Base-by-base conservation (phyloP, 768 basidiomycete genomes). In the Russula lepida region DNA sequence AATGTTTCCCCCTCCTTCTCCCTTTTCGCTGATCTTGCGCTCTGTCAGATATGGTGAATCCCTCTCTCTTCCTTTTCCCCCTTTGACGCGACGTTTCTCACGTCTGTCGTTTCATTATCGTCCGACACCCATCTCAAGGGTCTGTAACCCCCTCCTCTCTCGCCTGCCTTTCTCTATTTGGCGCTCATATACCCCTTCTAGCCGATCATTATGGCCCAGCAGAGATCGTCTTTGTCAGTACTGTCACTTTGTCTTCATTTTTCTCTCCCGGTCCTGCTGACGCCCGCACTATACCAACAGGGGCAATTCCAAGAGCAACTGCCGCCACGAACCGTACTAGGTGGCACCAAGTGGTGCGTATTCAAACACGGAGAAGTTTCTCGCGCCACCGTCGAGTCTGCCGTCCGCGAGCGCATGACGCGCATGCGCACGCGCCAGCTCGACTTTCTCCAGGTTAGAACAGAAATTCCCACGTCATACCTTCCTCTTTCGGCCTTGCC, bases 161-260 rank as follows among this genome's bases (percentile, higher is more conserved):
- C 1, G 1, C 8, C n/a, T n/a, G 0, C 6, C 12, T 2, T 8
- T 5, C 6, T 32, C 12, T 8, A 37, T 48, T 48, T 48, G 50
- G 21, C 55, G 43, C 60, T 62, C 60, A 57, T 30, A 28, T 46
- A 21, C 2, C 54, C 49, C 49, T 32, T 41, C 25, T n/a, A 89
- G 90, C 90, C 67, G 90, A 92, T 75, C 91, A 92, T 73, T 92
- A 92, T 76, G 90, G 90, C 17, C 82, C 84, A 67, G 82, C 90
- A 23, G 90, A 92, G 71, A 81, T 88, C 62, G 80, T 91, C 62
- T 92, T 88, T 65, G 90, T 91, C 73, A 56, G 19, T 28, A 58
- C n/a, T n/a, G n/a, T n/a, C n/a, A 60, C 27, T 6, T 51, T 52
- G 15, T 50, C 44, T 11, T 13, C 25, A 6, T 32, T 35, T 13